These are phyloP conservation scores for Podila clonocystis DNA, from an alignment of 192 early-diverging fungal species.

Conservation along the genomic window DNA sequence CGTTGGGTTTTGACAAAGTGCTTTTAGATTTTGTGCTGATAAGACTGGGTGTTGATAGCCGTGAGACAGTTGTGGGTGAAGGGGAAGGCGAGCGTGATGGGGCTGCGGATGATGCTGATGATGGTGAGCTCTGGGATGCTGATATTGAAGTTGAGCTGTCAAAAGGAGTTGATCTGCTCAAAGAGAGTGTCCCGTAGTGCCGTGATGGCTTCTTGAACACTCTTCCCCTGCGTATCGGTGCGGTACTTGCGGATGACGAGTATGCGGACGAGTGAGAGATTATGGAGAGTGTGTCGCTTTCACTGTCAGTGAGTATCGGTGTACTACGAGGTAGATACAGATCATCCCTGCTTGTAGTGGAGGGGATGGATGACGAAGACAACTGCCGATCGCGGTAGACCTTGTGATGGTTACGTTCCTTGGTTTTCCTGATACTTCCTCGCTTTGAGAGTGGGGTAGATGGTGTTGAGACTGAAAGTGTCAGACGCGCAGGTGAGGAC, in stretches of 20 bases:
- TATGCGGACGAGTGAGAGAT: conserved; percentile 40
- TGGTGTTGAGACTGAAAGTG: no score
- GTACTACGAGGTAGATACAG: background rate
- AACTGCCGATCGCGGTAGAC: background rate
- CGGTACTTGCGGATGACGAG: conserved; percentile 30
- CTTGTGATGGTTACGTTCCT: background rate
- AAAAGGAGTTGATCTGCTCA: background rate
- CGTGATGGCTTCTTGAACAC: conserved; percentile 6
- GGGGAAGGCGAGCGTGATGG: background rate
- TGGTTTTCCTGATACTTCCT: background rate
- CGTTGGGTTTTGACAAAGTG: background rate
- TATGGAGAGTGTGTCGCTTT: conserved; percentile 21
- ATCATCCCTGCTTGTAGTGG: background rate
- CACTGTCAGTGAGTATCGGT: conserved; percentile 14
- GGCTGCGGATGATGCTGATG: conserved; percentile 7
- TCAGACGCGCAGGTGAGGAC: no score
- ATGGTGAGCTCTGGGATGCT: background rate
- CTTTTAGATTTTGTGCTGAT: background rate
- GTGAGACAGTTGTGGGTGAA: background rate
- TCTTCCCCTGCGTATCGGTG: conserved; percentile 28
- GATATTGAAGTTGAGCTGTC: background rate
- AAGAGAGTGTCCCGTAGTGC: background rate
- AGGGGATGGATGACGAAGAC: background rate
- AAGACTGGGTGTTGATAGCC: background rate
- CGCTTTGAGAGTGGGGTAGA: no score